Base-by-base conservation (phyloP, 2,329 filamentous ascomycete species). In the Pseudodiploospora longispora region DNA sequence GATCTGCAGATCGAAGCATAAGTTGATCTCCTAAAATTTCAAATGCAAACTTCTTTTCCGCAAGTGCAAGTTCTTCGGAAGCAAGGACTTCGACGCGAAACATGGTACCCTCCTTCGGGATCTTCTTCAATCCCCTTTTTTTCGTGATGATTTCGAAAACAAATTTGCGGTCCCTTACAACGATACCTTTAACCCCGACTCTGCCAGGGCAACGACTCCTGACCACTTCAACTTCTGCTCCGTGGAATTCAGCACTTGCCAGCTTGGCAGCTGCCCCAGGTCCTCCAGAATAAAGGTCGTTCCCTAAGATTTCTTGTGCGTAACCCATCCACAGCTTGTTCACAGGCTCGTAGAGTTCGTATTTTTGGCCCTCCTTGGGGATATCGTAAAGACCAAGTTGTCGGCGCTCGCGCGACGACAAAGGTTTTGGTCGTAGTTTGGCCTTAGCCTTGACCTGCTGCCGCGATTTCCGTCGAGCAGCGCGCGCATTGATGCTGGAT, bases 11-110 rank as follows among this genome's bases (percentile, higher is more conserved):
- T 8, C 89, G 76, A 52, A 83, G 80, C 71, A 88, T 80, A 58
- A 97, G 90, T 59, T 94, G 87, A 55, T 88, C 85, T 3, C 93
- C 93, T 51, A 91, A 77, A 2, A 97, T 70, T 61, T 97, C 91
- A 55, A 96, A 93, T 0, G 82, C 74, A 56, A 96, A 71, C 12
- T 32, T 56, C 40, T 56, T 52, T 35, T 54, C 47, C 9, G 41
- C 52, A 6, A 37, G 50, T 5, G 29, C 40, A 3, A 33, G 12
- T 29, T 49, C 46, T 10, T 52, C 41, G 5, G 47, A 4, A 4
- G 35, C 40, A 59, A 83, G 79, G 7, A 97, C 71, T 50, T 79
- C 74, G 52, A 97, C 80, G 19, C 81, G 76, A 56, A 98, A 97
- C 12, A 91, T 73, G 0, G 89, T 91, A 34, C 89, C 83, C 60